Base-by-base conservation (phyloP, 139 green algal genomes). In the Coccomyxa sp. region DNA sequence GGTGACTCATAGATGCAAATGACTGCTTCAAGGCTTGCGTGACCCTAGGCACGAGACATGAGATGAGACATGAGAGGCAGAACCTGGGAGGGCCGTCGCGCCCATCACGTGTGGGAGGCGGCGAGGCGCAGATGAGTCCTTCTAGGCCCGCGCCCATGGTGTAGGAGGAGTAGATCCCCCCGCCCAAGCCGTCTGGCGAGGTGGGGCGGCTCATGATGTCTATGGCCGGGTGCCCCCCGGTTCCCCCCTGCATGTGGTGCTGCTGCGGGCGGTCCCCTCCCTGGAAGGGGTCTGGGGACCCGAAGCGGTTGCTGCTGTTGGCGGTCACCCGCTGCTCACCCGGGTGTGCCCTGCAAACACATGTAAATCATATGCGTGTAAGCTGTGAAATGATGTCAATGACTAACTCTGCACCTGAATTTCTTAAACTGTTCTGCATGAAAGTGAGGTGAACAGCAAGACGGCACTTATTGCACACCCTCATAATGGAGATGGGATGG, bases 121-220 rank as follows among this genome's bases (percentile, higher is more conserved):
- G 69, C 9, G 75, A 78, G 33, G 70, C 70, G 34, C 75, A 82
- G 18, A 92, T 80, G 7, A 91, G 83, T 0, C 87, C 88, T 72
- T 91, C 87, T 69, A 92, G 70, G 27, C 87, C 88, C 10, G 86
- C 84, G 58, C 82, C 87, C 73, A 92, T 82, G 38, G 85, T 83
- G 24, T 87, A 77, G 40, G 85, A 89, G 16, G 86, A 89, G 79
- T 84, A 88, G 16, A 91, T 36, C 14, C 84, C 84, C 5, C 72
- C 78, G 9, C 81, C 86, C 40, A 90, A 64, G 39, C 86, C 84
- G 71, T 89, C 84, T 27, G 86, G 86, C 36, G 79, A 86, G 50
- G 83, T 83, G 7, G 83, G 83, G 0, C 85, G 76, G 40, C 3
- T 74, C 39, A 76, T 31, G n/a, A 39, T 38, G 18, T 68, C 81